These are phyloP conservation scores for Stephanodiscus triporus DNA, from an alignment of 108 stramenopile genomes.

Conservation along the genomic window DNA sequence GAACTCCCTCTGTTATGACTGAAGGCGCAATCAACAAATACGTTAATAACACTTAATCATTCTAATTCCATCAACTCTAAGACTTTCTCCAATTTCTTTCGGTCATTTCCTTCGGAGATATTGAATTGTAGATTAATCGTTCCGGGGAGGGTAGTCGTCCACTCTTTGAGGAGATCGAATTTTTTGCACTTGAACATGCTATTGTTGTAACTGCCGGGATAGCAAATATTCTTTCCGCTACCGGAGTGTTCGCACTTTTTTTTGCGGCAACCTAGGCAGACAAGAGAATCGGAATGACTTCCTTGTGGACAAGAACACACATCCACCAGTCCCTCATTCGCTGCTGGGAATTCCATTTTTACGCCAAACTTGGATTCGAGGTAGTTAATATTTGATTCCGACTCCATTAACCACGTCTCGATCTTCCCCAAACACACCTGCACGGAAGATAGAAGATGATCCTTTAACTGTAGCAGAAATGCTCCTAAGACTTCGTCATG, in stretches of 20 bases:
- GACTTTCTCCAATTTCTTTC: constrained; percentile 22
- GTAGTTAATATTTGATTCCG: constrained; percentile 5
- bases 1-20: not conserved
- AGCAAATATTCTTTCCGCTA: not conserved
- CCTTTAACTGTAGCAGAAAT: constrained; percentile 38
- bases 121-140: constrained; percentile 14
- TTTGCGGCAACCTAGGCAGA: not conserved
- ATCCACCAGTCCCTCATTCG: not conserved
- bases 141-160: not conserved
- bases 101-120: constrained; percentile 12
- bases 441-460: constrained; percentile 38
- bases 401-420: constrained; percentile 48
- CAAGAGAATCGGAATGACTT: not conserved
- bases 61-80: constrained; percentile 5
- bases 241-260: not conserved
- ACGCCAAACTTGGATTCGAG: constrained; percentile 22
- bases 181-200: constrained; percentile 12
- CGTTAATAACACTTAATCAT: not conserved
- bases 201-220: too few relatives aligned
- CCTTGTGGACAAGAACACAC: constrained; percentile 1
- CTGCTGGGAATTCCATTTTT: constrained; percentile 2
- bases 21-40: not conserved
- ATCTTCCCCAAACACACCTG: constrained; percentile 50
- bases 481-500: constrained; percentile 43
- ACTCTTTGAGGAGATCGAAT: constrained; percentile 1